phyloP scores from a whole-genome alignment of 2,329 filamentous ascomycete genomes.

The Penicillium expansum region DNA sequence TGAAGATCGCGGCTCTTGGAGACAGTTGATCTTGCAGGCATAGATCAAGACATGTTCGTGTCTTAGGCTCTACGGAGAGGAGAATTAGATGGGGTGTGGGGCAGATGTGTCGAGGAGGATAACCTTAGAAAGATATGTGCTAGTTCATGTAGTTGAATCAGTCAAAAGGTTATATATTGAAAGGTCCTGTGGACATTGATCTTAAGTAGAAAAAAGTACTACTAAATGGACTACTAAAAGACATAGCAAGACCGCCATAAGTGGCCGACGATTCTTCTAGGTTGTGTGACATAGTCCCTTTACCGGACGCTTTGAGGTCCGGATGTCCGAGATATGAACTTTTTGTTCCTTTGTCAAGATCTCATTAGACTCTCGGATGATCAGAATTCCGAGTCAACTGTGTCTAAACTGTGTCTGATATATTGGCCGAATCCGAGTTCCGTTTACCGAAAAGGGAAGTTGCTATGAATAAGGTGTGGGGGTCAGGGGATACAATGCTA shows the following conservation, averaged over 20 bases:
- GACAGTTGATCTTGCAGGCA: conserved; percentile 11
- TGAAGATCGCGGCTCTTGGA: conserved; percentile 6
- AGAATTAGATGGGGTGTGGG: background rate
- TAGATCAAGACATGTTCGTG: background rate
- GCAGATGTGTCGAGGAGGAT: background rate
- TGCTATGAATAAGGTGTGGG: background rate
- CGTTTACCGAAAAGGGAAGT: background rate
- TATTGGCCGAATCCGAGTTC: background rate
- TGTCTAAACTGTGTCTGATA: background rate
- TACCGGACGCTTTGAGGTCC: background rate
- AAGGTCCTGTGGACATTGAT: too few species aligned
- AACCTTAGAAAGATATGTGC: background rate
- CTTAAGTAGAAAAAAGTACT: too few species aligned
- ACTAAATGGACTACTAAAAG: too few species aligned
- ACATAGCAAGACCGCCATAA: too few species aligned
- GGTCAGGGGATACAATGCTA: background rate
- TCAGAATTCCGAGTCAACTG: background rate
- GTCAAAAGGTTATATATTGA: background rate
- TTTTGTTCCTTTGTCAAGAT: background rate
- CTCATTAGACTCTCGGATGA: background rate
- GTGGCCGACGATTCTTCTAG: too few species aligned
- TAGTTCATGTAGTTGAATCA: background rate
- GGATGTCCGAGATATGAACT: background rate
- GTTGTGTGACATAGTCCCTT: background rate
- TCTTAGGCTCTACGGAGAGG: background rate